Evolutionary conservation across 805 yeast genomes (phyloP).

Genomic region (Lachancea nothofagi): DNA sequence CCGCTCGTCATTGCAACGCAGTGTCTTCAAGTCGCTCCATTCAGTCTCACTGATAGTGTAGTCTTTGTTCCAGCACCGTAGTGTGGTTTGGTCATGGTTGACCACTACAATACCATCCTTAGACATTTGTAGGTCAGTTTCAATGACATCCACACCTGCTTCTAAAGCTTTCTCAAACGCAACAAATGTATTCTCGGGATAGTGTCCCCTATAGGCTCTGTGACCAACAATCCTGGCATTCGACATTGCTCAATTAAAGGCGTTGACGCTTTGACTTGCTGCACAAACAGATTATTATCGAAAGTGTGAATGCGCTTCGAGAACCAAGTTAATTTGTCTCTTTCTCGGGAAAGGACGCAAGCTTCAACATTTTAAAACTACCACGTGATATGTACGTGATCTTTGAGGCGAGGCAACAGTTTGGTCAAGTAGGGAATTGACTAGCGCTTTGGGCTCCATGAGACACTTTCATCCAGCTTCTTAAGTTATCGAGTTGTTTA

Average conservation of each 20-base stretch:
- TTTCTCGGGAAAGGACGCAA: too few species aligned
- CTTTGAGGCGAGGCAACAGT: too few species aligned
- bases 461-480: too few species aligned
- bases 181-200: constrained; percentile 42
- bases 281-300: not conserved
- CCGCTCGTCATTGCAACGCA: constrained; percentile 31
- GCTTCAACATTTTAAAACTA: too few species aligned
- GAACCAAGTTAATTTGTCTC: too few species aligned
- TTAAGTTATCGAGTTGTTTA: too few species aligned
- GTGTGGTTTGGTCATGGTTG: constrained; percentile 48
- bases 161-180: constrained; percentile 46
- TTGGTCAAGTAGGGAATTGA: too few species aligned
- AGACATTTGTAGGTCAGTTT: constrained; percentile 52
- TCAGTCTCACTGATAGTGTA: constrained; percentile 35
- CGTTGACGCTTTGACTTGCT: not conserved
- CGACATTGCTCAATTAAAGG: constrained; percentile 1
- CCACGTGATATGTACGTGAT: too few species aligned
- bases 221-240: constrained; percentile 28
- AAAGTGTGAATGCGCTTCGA: not conserved
- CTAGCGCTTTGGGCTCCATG: not conserved
- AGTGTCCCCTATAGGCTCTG: constrained; percentile 33
- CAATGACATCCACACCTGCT: constrained; percentile 43
- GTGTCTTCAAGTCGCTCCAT: constrained; percentile 33
- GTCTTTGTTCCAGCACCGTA: constrained; percentile 42
- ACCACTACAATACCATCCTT: constrained; percentile 49